Percentiles rank a stretch among this genome's conserved stretches.
phyloP scores from a whole-genome alignment of 169 alveolate genomes.

The Babesia ovis region DNA sequence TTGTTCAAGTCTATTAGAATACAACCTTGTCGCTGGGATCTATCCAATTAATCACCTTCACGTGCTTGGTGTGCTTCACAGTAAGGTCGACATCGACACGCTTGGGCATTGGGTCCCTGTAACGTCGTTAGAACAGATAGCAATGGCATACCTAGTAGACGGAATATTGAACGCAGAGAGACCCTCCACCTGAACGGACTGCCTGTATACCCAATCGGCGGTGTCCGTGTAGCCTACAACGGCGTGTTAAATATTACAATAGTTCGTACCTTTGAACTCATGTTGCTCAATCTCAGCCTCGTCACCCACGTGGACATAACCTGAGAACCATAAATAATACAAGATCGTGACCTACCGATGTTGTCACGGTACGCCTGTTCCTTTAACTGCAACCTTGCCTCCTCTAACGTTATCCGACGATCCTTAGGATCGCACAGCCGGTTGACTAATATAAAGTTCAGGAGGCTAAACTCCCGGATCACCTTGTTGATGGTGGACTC shows the following conservation, averaged over 20 bases:
- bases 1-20: conserved; percentile 46
- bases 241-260: not conserved
- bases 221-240: conserved; percentile 67
- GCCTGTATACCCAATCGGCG: conserved; percentile 75
- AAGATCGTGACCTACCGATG: conserved; percentile 4
- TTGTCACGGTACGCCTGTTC: conserved; percentile 54
- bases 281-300: conserved; percentile 71
- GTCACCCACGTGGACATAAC: conserved; percentile 69
- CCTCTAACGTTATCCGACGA: conserved; percentile 46
- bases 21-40: conserved; percentile 86
- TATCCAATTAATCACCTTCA: conserved; percentile 86
- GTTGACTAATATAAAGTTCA: conserved; percentile 45
- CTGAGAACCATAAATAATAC: conserved; percentile 25
- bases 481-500: conserved; percentile 46
- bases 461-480: conserved; percentile 53
- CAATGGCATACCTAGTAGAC: conserved; percentile 43
- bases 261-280: conserved; percentile 65
- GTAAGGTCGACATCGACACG: conserved; percentile 87
- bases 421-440: conserved; percentile 60
- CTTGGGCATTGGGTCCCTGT: conserved; percentile 85
- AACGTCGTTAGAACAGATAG: not conserved
- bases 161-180: conserved; percentile 75
- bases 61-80: conserved; percentile 74
- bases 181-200: conserved; percentile 76
- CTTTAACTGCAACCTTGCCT: conserved; percentile 48